Conservation (phyloP, 257 asterid genomes). For the Thymus quinquecostatus region DNA sequence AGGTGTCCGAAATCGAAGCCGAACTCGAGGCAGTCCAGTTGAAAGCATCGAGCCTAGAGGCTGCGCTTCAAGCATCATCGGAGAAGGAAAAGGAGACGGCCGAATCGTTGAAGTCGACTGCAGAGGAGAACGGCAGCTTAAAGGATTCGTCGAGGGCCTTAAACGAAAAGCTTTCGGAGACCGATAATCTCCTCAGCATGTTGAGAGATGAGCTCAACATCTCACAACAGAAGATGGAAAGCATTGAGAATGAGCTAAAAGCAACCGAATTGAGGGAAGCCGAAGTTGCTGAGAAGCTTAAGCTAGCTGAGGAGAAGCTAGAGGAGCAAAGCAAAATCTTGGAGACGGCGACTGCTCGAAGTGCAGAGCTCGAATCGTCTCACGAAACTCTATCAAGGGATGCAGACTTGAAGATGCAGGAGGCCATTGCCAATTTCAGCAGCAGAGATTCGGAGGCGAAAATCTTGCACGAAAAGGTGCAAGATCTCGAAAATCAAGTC, state of each 20-base stretch:
- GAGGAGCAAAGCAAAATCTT: constrained; percentile 56
- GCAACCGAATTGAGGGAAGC: constrained; percentile 59
- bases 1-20: constrained; percentile 64
- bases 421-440: constrained; percentile 56
- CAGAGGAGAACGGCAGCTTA: constrained; percentile 67
- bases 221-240: constrained; percentile 64
- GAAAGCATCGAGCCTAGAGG: constrained; percentile 72
- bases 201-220: constrained; percentile 55
- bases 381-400: constrained; percentile 60
- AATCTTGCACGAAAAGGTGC: constrained; percentile 57
- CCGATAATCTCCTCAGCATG: constrained; percentile 62
- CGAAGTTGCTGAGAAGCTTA: constrained; percentile 65
- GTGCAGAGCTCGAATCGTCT: constrained; percentile 64
- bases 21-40: constrained; percentile 62
- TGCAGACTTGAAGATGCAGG: constrained; percentile 66
- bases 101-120: constrained; percentile 42
- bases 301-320: constrained; percentile 72
- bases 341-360: constrained; percentile 63
- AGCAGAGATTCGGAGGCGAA: constrained; percentile 73
- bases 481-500: constrained; percentile 65
- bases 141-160: constrained; percentile 53
- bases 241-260: constrained; percentile 63
- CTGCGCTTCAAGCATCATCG: constrained; percentile 55
- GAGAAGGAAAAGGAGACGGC: constrained; percentile 67
- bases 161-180: constrained; percentile 65